Evolutionary conservation across 768 basidiomycete genomes (phyloP).

Genomic region (Rhodotorula paludigena): DNA sequence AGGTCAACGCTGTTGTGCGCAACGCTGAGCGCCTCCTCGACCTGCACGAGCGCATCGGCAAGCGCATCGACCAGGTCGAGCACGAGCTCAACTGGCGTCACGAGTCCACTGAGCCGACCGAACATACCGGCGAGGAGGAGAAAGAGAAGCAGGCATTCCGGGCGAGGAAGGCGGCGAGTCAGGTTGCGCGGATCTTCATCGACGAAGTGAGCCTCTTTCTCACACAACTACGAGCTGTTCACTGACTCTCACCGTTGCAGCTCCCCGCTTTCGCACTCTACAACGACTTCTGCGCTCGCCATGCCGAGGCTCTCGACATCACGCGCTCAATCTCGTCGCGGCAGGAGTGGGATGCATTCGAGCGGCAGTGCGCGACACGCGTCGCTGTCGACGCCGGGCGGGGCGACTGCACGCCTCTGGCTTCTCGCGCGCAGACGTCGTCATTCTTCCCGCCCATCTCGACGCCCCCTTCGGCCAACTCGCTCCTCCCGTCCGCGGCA

Average conservation of each 20-base stretch:
- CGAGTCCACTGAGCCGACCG: neutral
- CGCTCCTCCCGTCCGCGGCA: conserved; percentile 15
- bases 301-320: conserved; percentile 71
- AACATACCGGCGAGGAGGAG: neutral
- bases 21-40: conserved; percentile 30
- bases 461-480: neutral
- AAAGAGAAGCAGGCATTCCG: conserved; percentile 1
- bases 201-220: conserved; percentile 52
- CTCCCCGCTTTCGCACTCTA: conserved; percentile 62
- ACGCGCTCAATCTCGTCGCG: conserved; percentile 61
- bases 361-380: conserved; percentile 63
- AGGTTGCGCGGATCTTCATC: conserved; percentile 17
- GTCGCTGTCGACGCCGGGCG: conserved; percentile 36
- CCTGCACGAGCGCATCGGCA: conserved; percentile 38
- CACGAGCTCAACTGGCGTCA: conserved; percentile 30
- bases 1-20: conserved; percentile 24
- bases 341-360: conserved; percentile 79
- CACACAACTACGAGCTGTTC: too few species aligned
- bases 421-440: conserved; percentile 5
- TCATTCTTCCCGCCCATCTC: conserved; percentile 27
- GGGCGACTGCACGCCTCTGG: conserved; percentile 40
- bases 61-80: conserved; percentile 27
- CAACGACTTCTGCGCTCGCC: conserved; percentile 78
- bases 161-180: conserved; percentile 9
- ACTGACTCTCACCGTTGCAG: conserved; percentile 46